These are phyloP conservation scores for Tetrahymena elliotti DNA, from an alignment of 73 alveolate species.

Conservation along the genomic window DNA sequence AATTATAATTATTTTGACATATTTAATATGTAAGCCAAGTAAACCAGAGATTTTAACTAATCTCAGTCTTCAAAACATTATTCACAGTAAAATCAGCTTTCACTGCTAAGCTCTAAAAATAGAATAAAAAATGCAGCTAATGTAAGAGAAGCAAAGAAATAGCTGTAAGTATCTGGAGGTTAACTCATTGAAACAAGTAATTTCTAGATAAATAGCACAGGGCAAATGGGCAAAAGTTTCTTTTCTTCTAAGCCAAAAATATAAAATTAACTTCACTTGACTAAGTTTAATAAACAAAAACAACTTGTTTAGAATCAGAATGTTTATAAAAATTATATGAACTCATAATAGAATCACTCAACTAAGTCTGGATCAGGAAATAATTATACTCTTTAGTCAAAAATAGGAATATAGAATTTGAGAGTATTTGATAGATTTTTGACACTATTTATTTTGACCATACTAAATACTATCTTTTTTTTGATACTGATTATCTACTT, in stretches of 20 bases:
- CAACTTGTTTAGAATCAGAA: background rate
- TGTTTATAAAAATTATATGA: background rate
- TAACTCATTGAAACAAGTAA: background rate
- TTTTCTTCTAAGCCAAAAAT: background rate
- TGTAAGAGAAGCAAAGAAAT: background rate
- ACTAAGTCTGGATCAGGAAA: background rate
- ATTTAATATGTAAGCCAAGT: background rate
- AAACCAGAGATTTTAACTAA: background rate
- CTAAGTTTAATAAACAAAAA: background rate
- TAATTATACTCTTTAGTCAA: background rate
- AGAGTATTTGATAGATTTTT: background rate
- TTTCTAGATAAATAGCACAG: background rate
- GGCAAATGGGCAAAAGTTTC: background rate
- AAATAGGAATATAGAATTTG: background rate
- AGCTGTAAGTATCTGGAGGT: background rate
- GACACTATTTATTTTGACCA: background rate
- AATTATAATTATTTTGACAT: background rate
- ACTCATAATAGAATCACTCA: background rate
- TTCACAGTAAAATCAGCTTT: background rate
- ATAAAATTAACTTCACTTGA: background rate
- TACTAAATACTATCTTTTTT: background rate
- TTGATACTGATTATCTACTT: background rate
- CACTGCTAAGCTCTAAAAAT: background rate
- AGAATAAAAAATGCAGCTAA: background rate
- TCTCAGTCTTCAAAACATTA: background rate